Evolutionary conservation across 225 moss, liverwort and hornwort genomes (phyloP), one percentile per base, ranked within the genome.

Genomic region (Lunularia cruciata): DNA sequence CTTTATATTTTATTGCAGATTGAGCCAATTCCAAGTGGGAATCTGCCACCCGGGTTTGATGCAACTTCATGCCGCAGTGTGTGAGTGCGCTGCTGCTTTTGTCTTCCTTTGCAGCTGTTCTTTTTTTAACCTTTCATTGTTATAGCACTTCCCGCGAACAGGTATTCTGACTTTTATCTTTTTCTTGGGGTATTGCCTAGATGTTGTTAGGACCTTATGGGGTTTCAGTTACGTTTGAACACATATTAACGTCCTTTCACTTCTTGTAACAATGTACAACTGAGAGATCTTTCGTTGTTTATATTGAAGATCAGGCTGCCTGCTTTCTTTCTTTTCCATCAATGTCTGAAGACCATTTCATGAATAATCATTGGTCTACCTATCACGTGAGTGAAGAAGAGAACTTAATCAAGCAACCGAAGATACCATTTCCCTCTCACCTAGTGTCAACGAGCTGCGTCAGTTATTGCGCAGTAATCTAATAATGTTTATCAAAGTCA

Each of bases 21-120:
- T 89, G 95, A 95, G 84, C 95, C 95, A 81, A 90, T 92, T 86
- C 92, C 95, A 81, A 92, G 95, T 84, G 95, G 95, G 78, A 95
- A 95, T 84, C 84, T 95, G 78, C 95, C 95, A 76, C 95, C 95
- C 73, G 92, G 95, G 77, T 95, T 95, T 72, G 95, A 95, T 95
- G 90, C 95, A 84, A 92, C 88, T 87, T 92, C 92, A 84, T 95
- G 95, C 84, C 95, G 95, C 83, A 95, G 95, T 88, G 92, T 95
- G 95, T 95, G 81, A 95, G 92, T 88, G 67, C 72, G 82, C 45
- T 81, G 83, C 75, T 88, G 75, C 75, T 86, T 79, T 80, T 76
- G 66, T 83, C 70, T 71, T 73, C 80, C 75, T 79, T 84, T 81
- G 80, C 84, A 77, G 80, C 80, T 75, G 64, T 78, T 82, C 27